Evolutionary conservation across 306 rosid species (phyloP).

Genomic region (Spatholobus suberectus): DNA sequence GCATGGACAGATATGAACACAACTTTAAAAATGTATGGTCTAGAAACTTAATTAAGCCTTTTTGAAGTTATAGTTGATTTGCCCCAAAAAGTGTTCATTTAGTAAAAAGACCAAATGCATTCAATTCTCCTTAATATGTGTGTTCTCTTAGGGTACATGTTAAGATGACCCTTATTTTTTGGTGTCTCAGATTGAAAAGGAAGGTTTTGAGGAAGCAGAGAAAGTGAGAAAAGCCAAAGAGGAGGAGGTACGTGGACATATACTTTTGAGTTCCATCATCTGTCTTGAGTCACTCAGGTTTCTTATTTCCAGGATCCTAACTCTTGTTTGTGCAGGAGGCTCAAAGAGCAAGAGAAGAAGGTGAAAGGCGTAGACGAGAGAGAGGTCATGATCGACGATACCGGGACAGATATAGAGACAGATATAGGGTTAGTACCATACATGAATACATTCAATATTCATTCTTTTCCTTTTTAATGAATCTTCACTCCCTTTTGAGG

Average conservation of each 20-base stretch:
- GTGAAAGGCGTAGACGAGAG: slow-evolving; percentile 84
- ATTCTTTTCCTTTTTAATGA: not conserved
- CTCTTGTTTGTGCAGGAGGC: slow-evolving; percentile 75
- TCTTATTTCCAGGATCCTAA: slow-evolving; percentile 23
- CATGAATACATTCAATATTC: slow-evolving; percentile 1
- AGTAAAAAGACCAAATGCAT: not conserved
- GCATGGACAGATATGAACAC: not conserved
- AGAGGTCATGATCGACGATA: slow-evolving; percentile 75
- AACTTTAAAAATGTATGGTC: slow-evolving; percentile 13
- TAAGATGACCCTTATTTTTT: slow-evolving; percentile 39
- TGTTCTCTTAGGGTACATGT: slow-evolving; percentile 4
- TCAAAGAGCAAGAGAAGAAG: slow-evolving; percentile 96
- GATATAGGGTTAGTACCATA: slow-evolving; percentile 61
- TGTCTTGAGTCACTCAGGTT: not conserved
- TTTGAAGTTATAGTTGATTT: slow-evolving; percentile 22
- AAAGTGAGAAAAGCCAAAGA: slow-evolving; percentile 79
- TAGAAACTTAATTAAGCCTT: not conserved
- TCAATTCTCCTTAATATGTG: slow-evolving; percentile 9
- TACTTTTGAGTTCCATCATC: slow-evolving; percentile 9
- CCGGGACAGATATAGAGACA: slow-evolving; percentile 78
- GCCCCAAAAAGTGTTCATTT: not conserved
- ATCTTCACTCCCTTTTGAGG: slow-evolving; percentile 26
- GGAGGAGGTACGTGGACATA: slow-evolving; percentile 69
- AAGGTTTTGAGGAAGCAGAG: slow-evolving; percentile 89
- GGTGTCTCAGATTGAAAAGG: slow-evolving; percentile 71